These are phyloP conservation scores for Trichothecium sympodiale DNA, from an alignment of 2,329 filamentous ascomycete species.

Conservation along the genomic window DNA sequence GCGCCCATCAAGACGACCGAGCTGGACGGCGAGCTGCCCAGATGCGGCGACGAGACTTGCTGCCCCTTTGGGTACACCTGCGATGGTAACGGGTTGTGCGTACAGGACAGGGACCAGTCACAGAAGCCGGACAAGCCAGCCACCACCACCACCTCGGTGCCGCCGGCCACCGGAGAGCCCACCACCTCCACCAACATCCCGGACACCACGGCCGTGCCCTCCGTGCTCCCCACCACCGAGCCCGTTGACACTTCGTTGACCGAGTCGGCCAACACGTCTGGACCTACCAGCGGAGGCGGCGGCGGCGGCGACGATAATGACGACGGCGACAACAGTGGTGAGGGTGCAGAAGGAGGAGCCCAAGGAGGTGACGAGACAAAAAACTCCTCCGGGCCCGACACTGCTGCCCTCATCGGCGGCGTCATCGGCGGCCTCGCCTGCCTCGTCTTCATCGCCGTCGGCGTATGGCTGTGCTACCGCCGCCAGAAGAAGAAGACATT, in stretches of 20 bases:
- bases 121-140: conserved; percentile 14
- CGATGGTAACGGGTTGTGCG: conserved; percentile 33
- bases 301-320: conserved; percentile 5
- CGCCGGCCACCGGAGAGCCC: neutral
- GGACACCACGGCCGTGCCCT: conserved; percentile 3
- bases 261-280: conserved; percentile 2
- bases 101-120: conserved; percentile 39
- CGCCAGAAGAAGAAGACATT: conserved; percentile 1
- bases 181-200: conserved; percentile 1
- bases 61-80: conserved; percentile 67
- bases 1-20: conserved; percentile 57
- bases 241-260: neutral
- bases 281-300: conserved; percentile 6
- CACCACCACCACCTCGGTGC: conserved; percentile 3
- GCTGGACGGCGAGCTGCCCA: conserved; percentile 41
- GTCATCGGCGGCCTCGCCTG: conserved; percentile 33
- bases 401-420: conserved; percentile 33
- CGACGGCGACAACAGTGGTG: conserved; percentile 5
- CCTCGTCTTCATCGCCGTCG: conserved; percentile 25
- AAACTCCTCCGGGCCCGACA: conserved; percentile 15
- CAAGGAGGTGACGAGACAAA: too few relatives aligned
- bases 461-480: conserved; percentile 28
- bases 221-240: neutral
- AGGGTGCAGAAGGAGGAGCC: conserved; percentile 1
- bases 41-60: conserved; percentile 47